These are phyloP conservation scores for Bolboschoenoplectus hybrid DNA, from an alignment of 202 grass and related monocot species.

Conservation along the genomic window DNA sequence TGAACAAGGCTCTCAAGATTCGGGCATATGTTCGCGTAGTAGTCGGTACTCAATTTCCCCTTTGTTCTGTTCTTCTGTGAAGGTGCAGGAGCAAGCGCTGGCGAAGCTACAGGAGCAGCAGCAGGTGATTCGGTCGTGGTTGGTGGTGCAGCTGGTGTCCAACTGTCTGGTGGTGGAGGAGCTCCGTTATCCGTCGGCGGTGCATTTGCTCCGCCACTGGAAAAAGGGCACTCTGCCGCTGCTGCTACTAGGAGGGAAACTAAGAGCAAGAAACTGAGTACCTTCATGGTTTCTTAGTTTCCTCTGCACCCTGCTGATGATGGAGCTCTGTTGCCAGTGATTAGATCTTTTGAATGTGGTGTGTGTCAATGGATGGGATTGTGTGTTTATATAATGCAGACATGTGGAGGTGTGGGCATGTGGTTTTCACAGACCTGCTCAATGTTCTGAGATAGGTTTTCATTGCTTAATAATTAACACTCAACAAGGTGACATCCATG, in stretches of 20 bases:
- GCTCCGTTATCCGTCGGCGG: no score
- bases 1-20: constrained; percentile 45
- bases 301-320: neutral
- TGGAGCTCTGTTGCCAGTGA: neutral
- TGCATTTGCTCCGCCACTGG: no score
- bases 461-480: neutral
- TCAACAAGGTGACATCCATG: neutral
- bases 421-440: constrained; percentile 11
- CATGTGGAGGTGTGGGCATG: neutral
- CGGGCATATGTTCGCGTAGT: no score
- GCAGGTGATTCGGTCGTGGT: no score
- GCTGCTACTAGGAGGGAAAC: no score
- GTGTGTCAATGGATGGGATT: neutral
- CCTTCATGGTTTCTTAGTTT: constrained; percentile 25
- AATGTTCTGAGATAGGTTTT: neutral
- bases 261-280: neutral
- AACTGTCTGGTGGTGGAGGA: no score
- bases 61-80: no score
- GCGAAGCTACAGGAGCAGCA: no score
- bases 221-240: no score
- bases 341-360: neutral
- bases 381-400: neutral
- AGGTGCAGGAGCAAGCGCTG: no score
- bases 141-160: no score
- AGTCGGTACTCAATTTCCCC: no score